phyloP scores from a whole-genome alignment of 495 filamentous ascomycete species.

The Hypoxylon fuscum region DNA sequence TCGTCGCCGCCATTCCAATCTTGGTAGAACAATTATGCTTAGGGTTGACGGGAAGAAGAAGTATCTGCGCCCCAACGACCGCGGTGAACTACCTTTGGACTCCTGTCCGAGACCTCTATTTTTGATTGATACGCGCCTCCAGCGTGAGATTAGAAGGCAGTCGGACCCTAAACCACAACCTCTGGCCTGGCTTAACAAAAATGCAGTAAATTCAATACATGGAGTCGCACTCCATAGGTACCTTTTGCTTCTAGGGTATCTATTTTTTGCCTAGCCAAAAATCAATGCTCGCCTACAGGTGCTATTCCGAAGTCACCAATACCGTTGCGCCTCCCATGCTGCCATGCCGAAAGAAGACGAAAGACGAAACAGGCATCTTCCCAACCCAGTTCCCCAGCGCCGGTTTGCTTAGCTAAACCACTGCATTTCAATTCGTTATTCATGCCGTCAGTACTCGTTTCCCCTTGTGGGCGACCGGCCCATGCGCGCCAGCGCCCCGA shows the following conservation, averaged over 20 bases:
- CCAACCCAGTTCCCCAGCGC: constrained; percentile 17
- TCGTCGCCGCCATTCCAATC: not conserved
- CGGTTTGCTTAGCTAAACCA: constrained; percentile 1
- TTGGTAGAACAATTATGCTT: constrained; percentile 2
- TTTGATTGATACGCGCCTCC: too few relatives aligned
- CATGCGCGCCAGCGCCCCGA: constrained; percentile 22
- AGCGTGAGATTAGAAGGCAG: not conserved
- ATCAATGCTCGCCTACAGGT: constrained; percentile 9
- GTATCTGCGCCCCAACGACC: too few relatives aligned
- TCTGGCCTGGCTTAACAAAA: not conserved
- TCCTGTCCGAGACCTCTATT: too few relatives aligned
- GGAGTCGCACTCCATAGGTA: constrained; percentile 14
- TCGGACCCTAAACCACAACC: not conserved
- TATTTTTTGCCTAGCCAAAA: constrained; percentile 26
- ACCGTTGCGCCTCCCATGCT: constrained; percentile 16
- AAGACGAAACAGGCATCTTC: too few relatives aligned
- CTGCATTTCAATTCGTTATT: constrained; percentile 1
- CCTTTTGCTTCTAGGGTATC: constrained; percentile 37
- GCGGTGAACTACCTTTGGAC: too few relatives aligned
- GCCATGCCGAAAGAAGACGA: constrained; percentile 11
- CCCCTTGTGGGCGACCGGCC: constrained; percentile 13
- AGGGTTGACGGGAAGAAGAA: too few relatives aligned
- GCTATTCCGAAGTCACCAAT: constrained; percentile 5
- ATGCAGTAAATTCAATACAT: constrained; percentile 25
- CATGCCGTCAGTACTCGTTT: constrained; percentile 31